These are phyloP conservation scores for Globisporangium barbulae DNA, from an alignment of 352 stramenopile species.

Conservation along the genomic window DNA sequence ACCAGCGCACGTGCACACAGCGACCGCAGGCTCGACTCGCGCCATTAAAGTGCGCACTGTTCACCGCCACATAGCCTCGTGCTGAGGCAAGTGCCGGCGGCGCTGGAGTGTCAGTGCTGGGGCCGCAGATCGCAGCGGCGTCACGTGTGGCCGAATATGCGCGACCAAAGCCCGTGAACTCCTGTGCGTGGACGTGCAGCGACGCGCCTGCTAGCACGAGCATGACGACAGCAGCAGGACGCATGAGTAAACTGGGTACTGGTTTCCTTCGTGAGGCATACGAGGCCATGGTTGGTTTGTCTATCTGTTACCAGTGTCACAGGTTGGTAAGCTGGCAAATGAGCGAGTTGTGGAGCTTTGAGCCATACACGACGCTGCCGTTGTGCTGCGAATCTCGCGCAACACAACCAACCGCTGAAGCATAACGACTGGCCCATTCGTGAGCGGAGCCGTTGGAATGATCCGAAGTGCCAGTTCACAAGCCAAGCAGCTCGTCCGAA, in stretches of 20 bases:
- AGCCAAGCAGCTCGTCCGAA: too few relatives aligned
- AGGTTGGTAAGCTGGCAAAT: constrained; percentile 1
- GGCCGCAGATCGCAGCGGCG: not conserved
- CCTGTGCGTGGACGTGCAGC: not conserved
- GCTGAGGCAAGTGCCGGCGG: not conserved
- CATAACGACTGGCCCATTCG: too few relatives aligned
- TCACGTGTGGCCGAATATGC: not conserved
- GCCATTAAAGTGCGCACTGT: not conserved
- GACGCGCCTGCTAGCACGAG: not conserved
- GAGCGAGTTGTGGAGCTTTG: not conserved
- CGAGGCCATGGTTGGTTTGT: not conserved
- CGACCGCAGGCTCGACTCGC: not conserved
- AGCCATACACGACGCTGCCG: too few relatives aligned
- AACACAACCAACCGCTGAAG: too few relatives aligned
- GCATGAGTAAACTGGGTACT: not conserved
- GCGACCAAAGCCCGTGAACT: not conserved
- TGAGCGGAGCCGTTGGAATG: not conserved
- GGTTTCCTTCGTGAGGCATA: not conserved
- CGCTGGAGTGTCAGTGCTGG: not conserved
- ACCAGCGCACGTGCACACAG: not conserved
- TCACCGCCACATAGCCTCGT: not conserved
- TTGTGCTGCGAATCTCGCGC: too few relatives aligned
- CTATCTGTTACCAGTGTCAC: not conserved
- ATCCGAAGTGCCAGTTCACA: not conserved
- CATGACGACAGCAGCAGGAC: not conserved